Evolutionary conservation across 306 rosid species (phyloP), one percentile per base, ranked within the genome.

Genomic region (Begonia loranthoides): DNA sequence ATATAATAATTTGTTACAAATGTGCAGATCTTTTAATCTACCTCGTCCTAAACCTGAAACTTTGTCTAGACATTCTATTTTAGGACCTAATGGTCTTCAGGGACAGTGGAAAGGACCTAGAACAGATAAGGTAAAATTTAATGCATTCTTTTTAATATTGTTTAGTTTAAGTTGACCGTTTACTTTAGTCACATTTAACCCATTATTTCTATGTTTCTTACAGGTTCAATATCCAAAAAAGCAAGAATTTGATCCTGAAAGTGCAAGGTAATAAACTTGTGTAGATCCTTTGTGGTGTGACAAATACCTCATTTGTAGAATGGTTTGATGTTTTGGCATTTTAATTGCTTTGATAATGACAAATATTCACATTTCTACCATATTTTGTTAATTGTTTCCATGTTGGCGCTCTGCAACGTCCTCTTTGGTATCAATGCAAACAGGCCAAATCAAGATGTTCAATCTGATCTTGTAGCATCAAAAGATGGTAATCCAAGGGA

Each of bases 141-240:
- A 49, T 41, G 15, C 19, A 41, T 6, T 38, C 38, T 22, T 50
- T 47, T 46, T 67, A 36, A 47, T 48, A n/a, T 36, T 43, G 52
- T 54, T 69, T 43, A 24, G 40, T 56, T 17, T 22, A 47, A 52
- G 40, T 53, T 52, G 45, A 62, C 57, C 63, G 10, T 21, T 56
- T 43, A 34, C 33, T 50, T 53, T 36, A 17, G 40, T 54, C 17
- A 19, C 15, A 41, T 21, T 58, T 38, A 40, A 61, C 54, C 21
- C 14, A 15, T 48, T 22, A 38, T 19, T 15, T 13, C 44, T 24
- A 22, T 52, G 36, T 39, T 57, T 53, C 62, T 47, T 65, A 57
- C 76, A 92, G 99, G 84, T 92, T 69, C 82, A 83, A 51, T 92
- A 92, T 71, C 96, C 99, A 56, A 87, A 75, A 73, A 80, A 83